A percentile compares a stretch with the other conserved stretches of the same genome.
Evolutionary conservation across 352 stramenopile species (phyloP).

Genomic region (Halophytophthora batemanensis): DNA sequence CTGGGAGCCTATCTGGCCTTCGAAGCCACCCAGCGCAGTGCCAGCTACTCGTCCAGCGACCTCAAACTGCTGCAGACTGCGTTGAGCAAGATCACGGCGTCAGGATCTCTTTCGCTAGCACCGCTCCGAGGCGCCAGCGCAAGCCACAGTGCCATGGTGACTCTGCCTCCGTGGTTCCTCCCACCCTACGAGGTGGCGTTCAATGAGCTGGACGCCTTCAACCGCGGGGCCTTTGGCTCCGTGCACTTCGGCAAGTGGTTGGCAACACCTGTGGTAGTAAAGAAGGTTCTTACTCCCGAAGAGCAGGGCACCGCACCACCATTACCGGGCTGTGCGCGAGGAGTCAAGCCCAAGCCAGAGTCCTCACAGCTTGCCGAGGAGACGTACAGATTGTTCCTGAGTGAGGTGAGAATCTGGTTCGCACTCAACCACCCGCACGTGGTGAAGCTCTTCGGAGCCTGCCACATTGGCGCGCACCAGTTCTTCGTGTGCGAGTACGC

Average conservation of each 20-base stretch:
- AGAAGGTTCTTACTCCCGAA: constrained; percentile 7
- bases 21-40: constrained; percentile 20
- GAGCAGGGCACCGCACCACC: no score
- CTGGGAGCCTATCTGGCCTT: constrained; percentile 17
- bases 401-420: constrained; percentile 29
- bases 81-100: constrained; percentile 16
- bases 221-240: constrained; percentile 15
- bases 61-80: constrained; percentile 16
- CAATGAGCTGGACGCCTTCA: constrained; percentile 6
- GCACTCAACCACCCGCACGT: constrained; percentile 31
- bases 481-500: constrained; percentile 33
- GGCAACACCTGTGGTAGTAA: constrained; percentile 27
- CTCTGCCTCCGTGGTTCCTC: constrained; percentile 36
- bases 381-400: constrained; percentile 20
- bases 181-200: constrained; percentile 24
- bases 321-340: no score
- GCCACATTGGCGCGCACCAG: constrained; percentile 20
- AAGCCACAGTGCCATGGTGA: no score
- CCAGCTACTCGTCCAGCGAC: constrained; percentile 11
- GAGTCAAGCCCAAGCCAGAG: no score
- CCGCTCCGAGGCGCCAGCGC: no score
- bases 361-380: constrained; percentile 5
- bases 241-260: constrained; percentile 32
- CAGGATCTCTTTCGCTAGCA: no score
- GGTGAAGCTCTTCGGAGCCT: constrained; percentile 30